Evolutionary conservation across 2,329 filamentous ascomycete genomes (phyloP).

Genomic region (Ceratocystis cacaofunesta): DNA sequence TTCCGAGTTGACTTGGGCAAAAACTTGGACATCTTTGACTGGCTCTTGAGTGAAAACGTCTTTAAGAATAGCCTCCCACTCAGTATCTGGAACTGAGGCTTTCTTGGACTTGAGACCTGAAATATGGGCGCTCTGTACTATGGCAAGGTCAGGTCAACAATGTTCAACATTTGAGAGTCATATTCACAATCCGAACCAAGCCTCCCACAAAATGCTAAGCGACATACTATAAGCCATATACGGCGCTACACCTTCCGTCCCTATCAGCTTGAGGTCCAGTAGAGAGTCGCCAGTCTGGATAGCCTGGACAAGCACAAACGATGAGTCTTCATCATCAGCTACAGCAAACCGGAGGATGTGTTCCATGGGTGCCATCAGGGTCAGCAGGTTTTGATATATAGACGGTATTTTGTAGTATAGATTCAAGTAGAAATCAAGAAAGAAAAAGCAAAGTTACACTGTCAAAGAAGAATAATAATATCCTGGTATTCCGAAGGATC

Average conservation of each 20-base stretch:
- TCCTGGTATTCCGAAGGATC: background rate
- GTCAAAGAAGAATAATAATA: no score
- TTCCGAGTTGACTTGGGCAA: conserved; percentile 42
- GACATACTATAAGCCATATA: conserved; percentile 44
- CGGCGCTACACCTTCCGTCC: conserved; percentile 49
- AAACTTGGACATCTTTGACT: conserved; percentile 40
- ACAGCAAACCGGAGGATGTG: conserved; percentile 44
- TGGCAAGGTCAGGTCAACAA: background rate
- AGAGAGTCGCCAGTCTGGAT: conserved; percentile 34
- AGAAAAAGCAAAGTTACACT: background rate
- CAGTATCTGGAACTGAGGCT: conserved; percentile 40
- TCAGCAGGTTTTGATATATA: background rate
- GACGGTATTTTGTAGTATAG: no score
- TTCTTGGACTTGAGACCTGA: conserved; percentile 38
- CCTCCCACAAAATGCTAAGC: background rate
- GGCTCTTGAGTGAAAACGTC: conserved; percentile 39
- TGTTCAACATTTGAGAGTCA: background rate
- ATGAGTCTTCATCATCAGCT: conserved; percentile 32
- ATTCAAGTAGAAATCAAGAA: background rate
- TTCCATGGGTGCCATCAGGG: background rate
- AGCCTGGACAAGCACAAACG: conserved; percentile 47
- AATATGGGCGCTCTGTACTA: conserved; percentile 32
- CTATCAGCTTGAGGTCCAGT: conserved; percentile 52
- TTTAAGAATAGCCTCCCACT: conserved; percentile 51
- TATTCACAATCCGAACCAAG: no score